Evolutionary conservation across 148 eudicot genomes (phyloP).

Genomic region (Selenicereus undatus): DNA sequence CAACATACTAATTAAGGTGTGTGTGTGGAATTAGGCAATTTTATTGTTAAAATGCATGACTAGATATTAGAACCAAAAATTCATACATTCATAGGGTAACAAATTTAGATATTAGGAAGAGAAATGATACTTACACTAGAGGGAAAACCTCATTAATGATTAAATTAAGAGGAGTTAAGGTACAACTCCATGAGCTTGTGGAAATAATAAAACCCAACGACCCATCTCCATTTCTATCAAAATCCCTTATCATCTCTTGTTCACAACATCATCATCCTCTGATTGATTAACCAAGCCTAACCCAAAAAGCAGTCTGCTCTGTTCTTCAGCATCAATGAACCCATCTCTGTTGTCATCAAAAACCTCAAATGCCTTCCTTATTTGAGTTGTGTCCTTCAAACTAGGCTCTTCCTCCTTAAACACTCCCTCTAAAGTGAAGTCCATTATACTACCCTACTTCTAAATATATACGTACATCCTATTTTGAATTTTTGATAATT

Average conservation of each 20-base stretch:
- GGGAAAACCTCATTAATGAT: not conserved
- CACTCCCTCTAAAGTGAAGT: slow-evolving; percentile 16
- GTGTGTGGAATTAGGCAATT: too few relatives aligned
- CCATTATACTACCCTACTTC: too few relatives aligned
- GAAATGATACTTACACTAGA: not conserved
- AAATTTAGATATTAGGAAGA: not conserved
- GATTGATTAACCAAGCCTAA: slow-evolving; percentile 31
- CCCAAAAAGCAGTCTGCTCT: slow-evolving; percentile 37
- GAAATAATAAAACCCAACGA: slow-evolving; percentile 43
- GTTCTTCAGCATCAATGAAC: slow-evolving; percentile 45
- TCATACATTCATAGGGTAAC: too few relatives aligned
- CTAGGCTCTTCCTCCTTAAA: slow-evolving; percentile 41
- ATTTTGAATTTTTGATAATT: too few relatives aligned
- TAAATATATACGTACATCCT: too few relatives aligned
- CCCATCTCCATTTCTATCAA: slow-evolving; percentile 49
- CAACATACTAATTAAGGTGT: too few relatives aligned
- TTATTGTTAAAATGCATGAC: too few relatives aligned
- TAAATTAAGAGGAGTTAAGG: not conserved
- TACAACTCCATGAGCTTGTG: slow-evolving; percentile 33
- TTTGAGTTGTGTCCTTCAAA: slow-evolving; percentile 29
- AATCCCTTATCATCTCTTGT: slow-evolving; percentile 39
- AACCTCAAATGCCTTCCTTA: slow-evolving; percentile 45
- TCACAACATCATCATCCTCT: slow-evolving; percentile 10
- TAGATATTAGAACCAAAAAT: too few relatives aligned
- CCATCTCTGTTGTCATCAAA: slow-evolving; percentile 53